Conservation (phyloP, 441 rosid genomes). For the Lepidium campestre region DNA sequence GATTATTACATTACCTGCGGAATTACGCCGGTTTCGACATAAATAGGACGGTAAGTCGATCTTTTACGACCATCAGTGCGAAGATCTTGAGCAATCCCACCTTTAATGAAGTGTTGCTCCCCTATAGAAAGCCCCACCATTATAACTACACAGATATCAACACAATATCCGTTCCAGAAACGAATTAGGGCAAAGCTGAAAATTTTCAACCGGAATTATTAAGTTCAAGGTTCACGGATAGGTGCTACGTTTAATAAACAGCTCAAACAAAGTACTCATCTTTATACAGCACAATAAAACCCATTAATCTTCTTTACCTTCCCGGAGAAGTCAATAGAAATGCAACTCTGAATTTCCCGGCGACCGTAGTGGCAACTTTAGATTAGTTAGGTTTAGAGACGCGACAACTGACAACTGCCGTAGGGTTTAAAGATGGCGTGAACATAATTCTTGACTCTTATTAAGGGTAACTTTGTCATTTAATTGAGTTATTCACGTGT, state of each 20-base stretch:
- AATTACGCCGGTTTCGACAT: conserved; percentile 73
- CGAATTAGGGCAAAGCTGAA: not conserved
- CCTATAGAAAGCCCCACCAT: conserved; percentile 79
- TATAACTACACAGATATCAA: conserved; percentile 6
- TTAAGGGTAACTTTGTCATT: conserved; percentile 22
- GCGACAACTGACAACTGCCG: not conserved
- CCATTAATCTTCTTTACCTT: conserved; percentile 10
- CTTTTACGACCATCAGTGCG: conserved; percentile 78
- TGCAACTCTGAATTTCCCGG: conserved; percentile 16
- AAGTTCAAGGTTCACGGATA: not conserved
- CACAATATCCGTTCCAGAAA: not conserved
- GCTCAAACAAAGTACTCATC: not conserved
- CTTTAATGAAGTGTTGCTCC: conserved; percentile 61
- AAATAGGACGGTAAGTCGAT: conserved; percentile 53
- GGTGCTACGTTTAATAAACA: not conserved
- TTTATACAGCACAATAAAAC: not conserved
- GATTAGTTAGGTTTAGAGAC: not conserved
- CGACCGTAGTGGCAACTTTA: conserved; percentile 12
- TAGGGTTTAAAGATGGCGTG: conserved; percentile 23
- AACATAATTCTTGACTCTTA: not conserved
- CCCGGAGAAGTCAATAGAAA: not conserved
- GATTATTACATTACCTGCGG: conserved; percentile 52
- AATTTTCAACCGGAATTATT: not conserved
- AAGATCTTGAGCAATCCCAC: conserved; percentile 78
- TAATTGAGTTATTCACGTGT: not conserved